Percentiles rank a stretch among this genome's conserved stretches.
Evolutionary conservation across 768 basidiomycete species (phyloP).

Genomic region (Gloeopeniophorella convolvens): DNA sequence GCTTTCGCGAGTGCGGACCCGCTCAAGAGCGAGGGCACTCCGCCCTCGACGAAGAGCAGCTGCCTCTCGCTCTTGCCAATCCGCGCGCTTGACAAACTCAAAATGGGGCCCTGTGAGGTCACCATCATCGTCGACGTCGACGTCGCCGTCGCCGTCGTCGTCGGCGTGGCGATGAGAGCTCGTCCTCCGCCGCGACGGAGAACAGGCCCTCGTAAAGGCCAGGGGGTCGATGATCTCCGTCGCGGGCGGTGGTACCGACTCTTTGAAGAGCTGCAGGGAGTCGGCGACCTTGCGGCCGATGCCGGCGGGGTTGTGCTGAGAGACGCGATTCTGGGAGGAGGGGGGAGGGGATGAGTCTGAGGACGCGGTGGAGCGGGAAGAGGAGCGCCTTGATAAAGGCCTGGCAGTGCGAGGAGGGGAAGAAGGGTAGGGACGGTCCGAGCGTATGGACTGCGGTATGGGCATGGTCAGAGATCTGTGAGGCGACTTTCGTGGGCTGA

Average conservation of each 20-base stretch:
- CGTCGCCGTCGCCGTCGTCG: slow-evolving; percentile 44
- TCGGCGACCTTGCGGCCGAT: slow-evolving; percentile 82
- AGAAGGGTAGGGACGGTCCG: slow-evolving; percentile 9
- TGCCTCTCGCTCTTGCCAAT: slow-evolving; percentile 77
- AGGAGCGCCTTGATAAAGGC: slow-evolving; percentile 20
- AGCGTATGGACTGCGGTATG: slow-evolving; percentile 2
- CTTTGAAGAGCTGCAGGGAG: slow-evolving; percentile 75
- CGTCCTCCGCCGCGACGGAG: slow-evolving; percentile 28
- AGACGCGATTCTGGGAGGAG: slow-evolving; percentile 30
- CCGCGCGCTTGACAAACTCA: slow-evolving; percentile 78
- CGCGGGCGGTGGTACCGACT: slow-evolving; percentile 42
- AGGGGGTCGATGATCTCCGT: slow-evolving; percentile 30
- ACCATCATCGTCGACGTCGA: slow-evolving; percentile 33
- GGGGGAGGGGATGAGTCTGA: slow-evolving; percentile 29
- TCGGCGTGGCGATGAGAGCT: slow-evolving; percentile 26
- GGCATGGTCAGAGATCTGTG: slow-evolving; percentile 12
- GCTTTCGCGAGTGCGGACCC: slow-evolving; percentile 48
- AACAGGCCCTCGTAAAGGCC: slow-evolving; percentile 25
- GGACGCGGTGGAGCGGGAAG: slow-evolving; percentile 26
- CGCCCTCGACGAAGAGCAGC: slow-evolving; percentile 64
- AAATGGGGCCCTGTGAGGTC: slow-evolving; percentile 64
- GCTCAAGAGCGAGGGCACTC: slow-evolving; percentile 55
- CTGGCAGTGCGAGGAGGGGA: slow-evolving; percentile 14
- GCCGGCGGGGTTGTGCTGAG: slow-evolving; percentile 30
- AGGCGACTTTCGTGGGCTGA: slow-evolving; percentile 10